Evolutionary conservation across 495 filamentous ascomycete genomes (phyloP).

Genomic region (Penicillium riverlandense): DNA sequence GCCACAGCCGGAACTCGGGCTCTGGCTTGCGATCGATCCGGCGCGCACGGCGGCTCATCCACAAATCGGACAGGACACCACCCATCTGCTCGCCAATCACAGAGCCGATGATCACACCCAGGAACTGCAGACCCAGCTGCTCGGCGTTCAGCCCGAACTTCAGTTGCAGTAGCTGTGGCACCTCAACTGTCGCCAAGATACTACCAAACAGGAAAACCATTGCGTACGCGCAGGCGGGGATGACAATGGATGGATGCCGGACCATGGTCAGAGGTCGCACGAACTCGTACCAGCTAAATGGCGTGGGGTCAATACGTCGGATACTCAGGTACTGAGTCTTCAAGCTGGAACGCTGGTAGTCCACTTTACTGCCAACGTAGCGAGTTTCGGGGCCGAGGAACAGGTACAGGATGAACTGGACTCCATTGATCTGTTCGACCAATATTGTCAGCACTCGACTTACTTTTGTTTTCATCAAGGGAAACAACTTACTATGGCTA

Average conservation of each 20-base stretch:
- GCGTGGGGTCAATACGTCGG: constrained; percentile 40
- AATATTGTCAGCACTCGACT: neutral
- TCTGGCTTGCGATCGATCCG: constrained; percentile 20
- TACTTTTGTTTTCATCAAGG: too few species aligned
- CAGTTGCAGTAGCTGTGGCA: constrained; percentile 41
- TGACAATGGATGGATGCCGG: constrained; percentile 30
- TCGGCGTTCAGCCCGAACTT: constrained; percentile 47
- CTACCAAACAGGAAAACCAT: constrained; percentile 46
- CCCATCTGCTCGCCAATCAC: constrained; percentile 50
- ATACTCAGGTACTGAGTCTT: constrained; percentile 36
- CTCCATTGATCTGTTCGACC: constrained; percentile 37
- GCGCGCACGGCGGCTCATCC: constrained; percentile 31
- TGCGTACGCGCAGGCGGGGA: constrained; percentile 43
- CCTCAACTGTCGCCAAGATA: constrained; percentile 44
- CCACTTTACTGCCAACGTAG: constrained; percentile 28
- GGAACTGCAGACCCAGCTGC: constrained; percentile 46
- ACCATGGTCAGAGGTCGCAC: constrained; percentile 37
- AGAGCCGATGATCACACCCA: constrained; percentile 45
- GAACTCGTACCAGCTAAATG: constrained; percentile 41
- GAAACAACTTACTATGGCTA: constrained; percentile 30
- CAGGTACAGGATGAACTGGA: constrained; percentile 45
- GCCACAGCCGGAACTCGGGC: constrained; percentile 45
- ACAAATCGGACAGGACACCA: constrained; percentile 39
- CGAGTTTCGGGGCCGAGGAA: constrained; percentile 52
- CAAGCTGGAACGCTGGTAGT: constrained; percentile 15